Base-by-base conservation (phyloP, 805 yeast species). In the Sugiyamaella mastotermitis region DNA sequence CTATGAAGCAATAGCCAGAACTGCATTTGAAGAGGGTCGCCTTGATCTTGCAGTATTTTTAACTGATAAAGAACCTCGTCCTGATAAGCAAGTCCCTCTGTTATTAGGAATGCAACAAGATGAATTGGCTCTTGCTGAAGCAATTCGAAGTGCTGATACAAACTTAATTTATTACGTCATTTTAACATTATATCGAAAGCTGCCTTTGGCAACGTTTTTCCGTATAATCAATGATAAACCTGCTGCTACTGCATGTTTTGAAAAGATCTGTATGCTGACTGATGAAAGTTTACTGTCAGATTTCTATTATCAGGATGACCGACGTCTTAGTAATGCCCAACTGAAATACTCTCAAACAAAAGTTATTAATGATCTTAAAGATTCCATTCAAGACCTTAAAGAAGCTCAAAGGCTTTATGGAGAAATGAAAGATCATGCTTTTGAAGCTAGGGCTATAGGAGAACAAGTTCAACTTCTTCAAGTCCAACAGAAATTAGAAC, bases 1-100 rank as follows among this genome's bases (percentile, higher is more conserved):
- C 0, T 78, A 75, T 43, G 72, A 74, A 4, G 64, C 68, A 19
- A 73, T 86, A 19, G 77, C 85, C 0, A 63, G 67, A 6, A 68
- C 74, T 13, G 92, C 95, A 1, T 74, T 71, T 50, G 79, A 80
- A 50, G 97, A 90, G 58, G 97, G 97, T 1, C 66, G 97, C 19
- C 56, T 71, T 8, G 65, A 69, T 17, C 60, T 92, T 16, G 80
- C 95, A 25, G 74, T 80, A 38, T 64, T 71, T 31, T 58, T 92
- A n/a, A 67, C 83, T 9, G 71, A 77, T 34, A 59, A 77, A 42
- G 97, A 92, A 53, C 80, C 83, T 1, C 51, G 63, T 10, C 70
- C 81, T 1, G 63, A 68, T 5, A 69, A 73, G 40, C 83, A 81
- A 45, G 72, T 86, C 1, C 72, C 77, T 8, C 65, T 80, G 35